Conservation (phyloP, 176 grass and related monocot species). For the Musa itinerans region DNA sequence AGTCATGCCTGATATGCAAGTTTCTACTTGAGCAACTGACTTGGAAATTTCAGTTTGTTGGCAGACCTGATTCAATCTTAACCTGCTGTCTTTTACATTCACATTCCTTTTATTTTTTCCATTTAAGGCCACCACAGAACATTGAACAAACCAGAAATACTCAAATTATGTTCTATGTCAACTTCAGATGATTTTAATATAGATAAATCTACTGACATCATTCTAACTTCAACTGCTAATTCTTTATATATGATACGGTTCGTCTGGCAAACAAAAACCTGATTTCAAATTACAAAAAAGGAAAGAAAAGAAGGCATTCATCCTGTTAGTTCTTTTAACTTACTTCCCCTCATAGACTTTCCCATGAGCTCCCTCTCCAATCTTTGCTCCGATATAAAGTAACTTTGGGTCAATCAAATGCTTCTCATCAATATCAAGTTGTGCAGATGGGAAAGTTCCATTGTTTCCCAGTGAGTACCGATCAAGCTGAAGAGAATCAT, state of each 20-base stretch:
- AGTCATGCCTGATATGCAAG: too few relatives aligned
- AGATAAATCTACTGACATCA: too few relatives aligned
- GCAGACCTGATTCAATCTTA: too few relatives aligned
- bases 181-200: too few relatives aligned
- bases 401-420: constrained; percentile 38
- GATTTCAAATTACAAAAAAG: not conserved
- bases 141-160: too few relatives aligned
- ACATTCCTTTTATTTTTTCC: too few relatives aligned
- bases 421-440: constrained; percentile 37
- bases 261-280: not conserved
- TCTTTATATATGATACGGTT: not conserved
- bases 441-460: constrained; percentile 7
- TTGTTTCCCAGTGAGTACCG: constrained; percentile 24
- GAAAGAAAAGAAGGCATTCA: not conserved
- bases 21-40: too few relatives aligned
- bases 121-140: too few relatives aligned
- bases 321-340: constrained; percentile 4
- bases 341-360: constrained; percentile 56
- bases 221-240: not conserved
- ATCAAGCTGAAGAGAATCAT: constrained; percentile 31
- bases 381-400: constrained; percentile 45
- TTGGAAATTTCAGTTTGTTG: too few relatives aligned
- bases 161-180: too few relatives aligned
- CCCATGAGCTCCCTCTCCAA: constrained; percentile 53
- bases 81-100: too few relatives aligned